Percentiles rank a stretch among this genome's conserved stretches.
Evolutionary conservation across 1,284 basidiomycete species (phyloP).

Genomic region (Coniferiporia sulphurascens): DNA sequence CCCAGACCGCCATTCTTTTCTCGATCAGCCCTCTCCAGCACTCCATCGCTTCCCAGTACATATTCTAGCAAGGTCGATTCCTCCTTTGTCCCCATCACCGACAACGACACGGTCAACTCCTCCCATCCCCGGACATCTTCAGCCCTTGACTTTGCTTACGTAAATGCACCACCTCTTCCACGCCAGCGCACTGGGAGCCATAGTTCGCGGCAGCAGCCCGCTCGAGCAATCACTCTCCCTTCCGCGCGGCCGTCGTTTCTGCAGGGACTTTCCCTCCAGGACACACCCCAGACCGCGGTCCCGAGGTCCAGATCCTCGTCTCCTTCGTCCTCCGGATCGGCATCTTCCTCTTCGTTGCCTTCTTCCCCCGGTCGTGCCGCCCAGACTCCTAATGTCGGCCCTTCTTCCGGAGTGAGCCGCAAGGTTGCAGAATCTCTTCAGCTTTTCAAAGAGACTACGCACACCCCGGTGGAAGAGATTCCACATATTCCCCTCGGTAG

Average conservation of each 20-base stretch:
- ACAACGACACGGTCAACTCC: not conserved
- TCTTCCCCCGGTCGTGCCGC: conserved; percentile 14
- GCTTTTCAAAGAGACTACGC: conserved; percentile 70
- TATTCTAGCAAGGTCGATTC: not conserved
- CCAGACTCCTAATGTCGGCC: conserved; percentile 10
- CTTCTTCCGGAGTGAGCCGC: conserved; percentile 50
- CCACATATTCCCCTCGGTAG: conserved; percentile 26
- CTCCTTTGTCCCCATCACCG: not conserved
- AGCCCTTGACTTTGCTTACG: conserved; percentile 10
- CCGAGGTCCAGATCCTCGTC: conserved; percentile 23
- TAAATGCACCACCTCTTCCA: conserved; percentile 3
- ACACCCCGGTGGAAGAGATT: conserved; percentile 38
- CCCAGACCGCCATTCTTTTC: not conserved
- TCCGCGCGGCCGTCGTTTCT: not conserved
- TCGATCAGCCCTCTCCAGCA: not conserved
- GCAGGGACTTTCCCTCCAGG: conserved; percentile 8
- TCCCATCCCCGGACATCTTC: conserved; percentile 5
- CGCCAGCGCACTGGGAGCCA: conserved; percentile 3
- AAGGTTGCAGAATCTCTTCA: conserved; percentile 77
- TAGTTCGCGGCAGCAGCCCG: conserved; percentile 1
- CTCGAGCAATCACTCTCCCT: conserved; percentile 11
- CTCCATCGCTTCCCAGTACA: not conserved
- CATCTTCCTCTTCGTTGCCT: conserved; percentile 18
- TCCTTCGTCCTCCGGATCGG: conserved; percentile 15
- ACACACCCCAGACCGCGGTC: conserved; percentile 17